Base-by-base conservation (phyloP, 306 rosid genomes). In the Acacia melanoxylon region DNA sequence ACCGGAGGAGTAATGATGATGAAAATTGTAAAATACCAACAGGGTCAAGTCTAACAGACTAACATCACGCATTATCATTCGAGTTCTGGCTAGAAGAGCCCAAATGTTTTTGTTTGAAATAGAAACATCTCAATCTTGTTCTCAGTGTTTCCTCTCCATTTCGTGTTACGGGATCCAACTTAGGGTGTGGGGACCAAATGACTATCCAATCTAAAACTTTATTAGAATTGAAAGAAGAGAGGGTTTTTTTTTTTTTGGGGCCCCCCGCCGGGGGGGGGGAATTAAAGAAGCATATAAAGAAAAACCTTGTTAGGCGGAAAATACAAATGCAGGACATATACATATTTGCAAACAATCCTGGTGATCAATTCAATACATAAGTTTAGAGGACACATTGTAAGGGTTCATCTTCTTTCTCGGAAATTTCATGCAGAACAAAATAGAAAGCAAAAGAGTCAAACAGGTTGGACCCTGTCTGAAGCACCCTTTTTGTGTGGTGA, bases 381-480 rank as follows among this genome's bases (percentile, higher is more conserved):
- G 76, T 22, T 41, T 3, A 74, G 74, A 42, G 70, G 52, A 77
- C 63, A 83, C 72, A 78, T 12, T 19, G 48, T 40, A 82, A n/a
- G 27, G 19, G 16, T 48, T 58, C 17, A 7, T 19, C 29, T 44
- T 29, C 59, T 68, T 62, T 42, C 51, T 46, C 72, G 51, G 81
- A 72, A 41, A 58, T 77, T 73, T 15, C 49, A 33, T 6, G 27
- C 77, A 54, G 35, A 74, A 68, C 27, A 68, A 40, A n/a, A 80
- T 68, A 65, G 45, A 78, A 81, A 24, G 80, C 83, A 74, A 61
- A 29, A 58, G 58, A 58, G 78, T 68, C 83, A 24, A 59, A 59
- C 10, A 61, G 14, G 61, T 78, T 59, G 31, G 31, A 22, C 24
- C 24, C 76, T 33, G 33, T 33, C 85, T 41, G 71, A 41, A 29